Evolutionary conservation across 352 stramenopile species (phyloP).

Genomic region (Halophytophthora batemanensis): DNA sequence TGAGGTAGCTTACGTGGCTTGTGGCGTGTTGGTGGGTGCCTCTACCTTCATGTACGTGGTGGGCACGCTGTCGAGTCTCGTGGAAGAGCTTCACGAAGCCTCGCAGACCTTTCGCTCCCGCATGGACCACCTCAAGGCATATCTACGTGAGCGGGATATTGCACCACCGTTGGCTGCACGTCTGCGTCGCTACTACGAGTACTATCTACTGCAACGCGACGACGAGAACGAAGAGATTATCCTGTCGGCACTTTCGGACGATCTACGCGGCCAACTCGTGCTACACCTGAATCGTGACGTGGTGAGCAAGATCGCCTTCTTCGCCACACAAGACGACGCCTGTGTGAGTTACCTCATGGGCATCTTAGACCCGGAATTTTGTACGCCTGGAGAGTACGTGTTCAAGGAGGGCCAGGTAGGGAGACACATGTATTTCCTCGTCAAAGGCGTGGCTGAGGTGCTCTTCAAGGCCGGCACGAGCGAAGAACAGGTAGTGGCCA

Average conservation of each 20-base stretch:
- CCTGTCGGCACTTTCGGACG: slow-evolving; percentile 65
- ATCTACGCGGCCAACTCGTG: slow-evolving; percentile 69
- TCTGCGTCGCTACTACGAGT: slow-evolving; percentile 77
- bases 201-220: slow-evolving; percentile 71
- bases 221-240: slow-evolving; percentile 74
- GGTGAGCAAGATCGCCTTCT: slow-evolving; percentile 80
- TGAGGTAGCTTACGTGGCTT: slow-evolving; percentile 53
- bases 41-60: slow-evolving; percentile 81
- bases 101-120: slow-evolving; percentile 51
- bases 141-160: slow-evolving; percentile 63
- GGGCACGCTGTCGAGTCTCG: slow-evolving; percentile 69
- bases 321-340: slow-evolving; percentile 70
- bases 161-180: slow-evolving; percentile 48
- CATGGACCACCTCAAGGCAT: slow-evolving; percentile 76
- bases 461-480: slow-evolving; percentile 56
- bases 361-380: slow-evolving; percentile 79
- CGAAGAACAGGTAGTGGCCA: slow-evolving; percentile 57
- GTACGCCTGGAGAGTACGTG: slow-evolving; percentile 72
- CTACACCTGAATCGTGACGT: slow-evolving; percentile 80
- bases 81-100: slow-evolving; percentile 62
- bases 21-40: slow-evolving; percentile 54
- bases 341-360: slow-evolving; percentile 83
- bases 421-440: slow-evolving; percentile 83
- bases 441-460: slow-evolving; percentile 71
- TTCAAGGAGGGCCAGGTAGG: slow-evolving; percentile 82